Percentiles rank a stretch among this genome's conserved stretches.
Conservation (phyloP, 805 yeast species). For the Candida ortonii region DNA sequence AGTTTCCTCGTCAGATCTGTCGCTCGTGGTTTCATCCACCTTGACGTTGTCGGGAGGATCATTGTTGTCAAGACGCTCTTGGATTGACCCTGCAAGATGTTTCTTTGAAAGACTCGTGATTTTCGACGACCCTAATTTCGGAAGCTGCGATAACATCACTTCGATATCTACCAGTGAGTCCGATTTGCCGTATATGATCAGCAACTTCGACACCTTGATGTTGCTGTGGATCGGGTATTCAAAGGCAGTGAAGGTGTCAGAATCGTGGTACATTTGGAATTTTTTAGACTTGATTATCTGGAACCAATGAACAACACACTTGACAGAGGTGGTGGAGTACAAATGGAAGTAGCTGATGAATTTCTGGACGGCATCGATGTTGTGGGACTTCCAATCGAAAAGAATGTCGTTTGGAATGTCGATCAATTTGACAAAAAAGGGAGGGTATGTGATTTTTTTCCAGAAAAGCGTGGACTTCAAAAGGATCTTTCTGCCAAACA, state of each 20-base stretch:
- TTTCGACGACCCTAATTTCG: conserved; percentile 32
- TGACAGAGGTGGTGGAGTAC: conserved; percentile 88
- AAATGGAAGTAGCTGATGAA: conserved; percentile 79
- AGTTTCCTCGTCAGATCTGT: conserved; percentile 1
- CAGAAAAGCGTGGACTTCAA: conserved; percentile 64
- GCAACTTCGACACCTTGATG: conserved; percentile 61
- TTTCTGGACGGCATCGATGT: conserved; percentile 74
- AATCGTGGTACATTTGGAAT: conserved; percentile 89
- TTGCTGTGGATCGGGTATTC: conserved; percentile 41
- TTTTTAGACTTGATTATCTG: conserved; percentile 74
- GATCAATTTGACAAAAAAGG: conserved; percentile 66
- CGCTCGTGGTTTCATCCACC: conserved; percentile 12
- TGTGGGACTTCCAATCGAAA: conserved; percentile 75
- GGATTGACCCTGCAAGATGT: conserved; percentile 5
- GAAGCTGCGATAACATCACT: conserved; percentile 50
- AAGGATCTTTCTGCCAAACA: conserved; percentile 74
- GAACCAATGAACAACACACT: conserved; percentile 94
- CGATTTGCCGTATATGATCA: conserved; percentile 72
- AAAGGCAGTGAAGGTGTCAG: conserved; percentile 53
- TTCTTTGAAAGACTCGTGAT: conserved; percentile 4
- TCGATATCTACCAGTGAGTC: conserved; percentile 88
- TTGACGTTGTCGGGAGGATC: conserved; percentile 15
- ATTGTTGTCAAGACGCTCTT: neutral
- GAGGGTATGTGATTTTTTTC: conserved; percentile 75
- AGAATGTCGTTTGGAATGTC: conserved; percentile 65